Evolutionary conservation across 495 filamentous ascomycete genomes (phyloP).

Genomic region (Chaetomium cochliodes): DNA sequence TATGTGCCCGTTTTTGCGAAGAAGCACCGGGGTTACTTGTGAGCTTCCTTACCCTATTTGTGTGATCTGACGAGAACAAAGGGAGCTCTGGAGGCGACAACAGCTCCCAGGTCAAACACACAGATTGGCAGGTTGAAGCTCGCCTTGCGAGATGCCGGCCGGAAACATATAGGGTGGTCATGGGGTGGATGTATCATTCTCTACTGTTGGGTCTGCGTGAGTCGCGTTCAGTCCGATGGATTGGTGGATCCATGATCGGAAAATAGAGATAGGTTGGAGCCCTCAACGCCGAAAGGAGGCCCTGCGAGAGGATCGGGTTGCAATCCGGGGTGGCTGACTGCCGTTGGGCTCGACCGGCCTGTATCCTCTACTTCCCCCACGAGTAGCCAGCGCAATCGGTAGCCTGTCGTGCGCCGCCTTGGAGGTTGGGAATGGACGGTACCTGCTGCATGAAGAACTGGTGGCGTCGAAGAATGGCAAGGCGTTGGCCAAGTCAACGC

Average conservation of each 20-base stretch:
- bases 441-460: conserved; percentile 7
- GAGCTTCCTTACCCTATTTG: neutral
- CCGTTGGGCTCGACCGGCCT: conserved; percentile 34
- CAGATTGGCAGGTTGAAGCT: conserved; percentile 13
- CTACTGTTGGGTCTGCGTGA: neutral
- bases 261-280: neutral
- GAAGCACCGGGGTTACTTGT: neutral
- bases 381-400: neutral
- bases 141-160: conserved; percentile 37
- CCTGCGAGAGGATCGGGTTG: conserved; percentile 27
- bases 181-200: conserved; percentile 30
- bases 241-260: neutral
- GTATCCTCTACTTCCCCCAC: conserved; percentile 6
- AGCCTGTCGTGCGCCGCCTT: neutral
- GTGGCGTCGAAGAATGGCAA: conserved; percentile 2
- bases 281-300: neutral
- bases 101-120: conserved; percentile 17
- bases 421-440: neutral
- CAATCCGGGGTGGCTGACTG: conserved; percentile 25
- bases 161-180: conserved; percentile 39
- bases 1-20: neutral
- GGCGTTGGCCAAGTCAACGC: conserved; percentile 7
- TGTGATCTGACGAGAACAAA: neutral
- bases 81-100: neutral
- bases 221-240: neutral